These are phyloP conservation scores for Aspergillus sp. DNA, from an alignment of 2,329 filamentous ascomycete species.

Conservation along the genomic window DNA sequence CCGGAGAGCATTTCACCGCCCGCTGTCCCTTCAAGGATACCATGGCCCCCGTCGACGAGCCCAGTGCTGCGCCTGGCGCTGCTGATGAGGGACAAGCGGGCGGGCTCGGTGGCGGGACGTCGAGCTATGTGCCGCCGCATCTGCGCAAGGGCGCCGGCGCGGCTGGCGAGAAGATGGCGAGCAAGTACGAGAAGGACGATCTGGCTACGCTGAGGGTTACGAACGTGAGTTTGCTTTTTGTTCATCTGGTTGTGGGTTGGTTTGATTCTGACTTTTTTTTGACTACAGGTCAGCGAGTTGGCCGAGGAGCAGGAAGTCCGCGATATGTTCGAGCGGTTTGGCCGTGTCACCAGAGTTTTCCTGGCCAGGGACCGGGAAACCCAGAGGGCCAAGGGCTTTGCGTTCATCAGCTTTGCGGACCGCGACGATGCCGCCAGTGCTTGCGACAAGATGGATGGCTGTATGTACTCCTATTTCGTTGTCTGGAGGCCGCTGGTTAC, in stretches of 20 bases:
- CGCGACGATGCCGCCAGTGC: constrained; percentile 81
- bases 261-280: constrained; percentile 4
- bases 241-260: constrained; percentile 3
- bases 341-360: constrained; percentile 94
- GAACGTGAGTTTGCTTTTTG: constrained; percentile 58
- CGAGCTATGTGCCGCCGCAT: constrained; percentile 90
- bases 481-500: constrained; percentile 4
- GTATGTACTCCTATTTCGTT: constrained; percentile 34
- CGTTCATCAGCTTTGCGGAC: constrained; percentile 95
- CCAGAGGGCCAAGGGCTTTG: constrained; percentile 92
- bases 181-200: constrained; percentile 95
- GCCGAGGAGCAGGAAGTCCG: constrained; percentile 92
- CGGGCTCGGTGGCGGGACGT: constrained; percentile 56
- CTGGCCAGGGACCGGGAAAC: constrained; percentile 96
- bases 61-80: constrained; percentile 34
- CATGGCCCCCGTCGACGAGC: constrained; percentile 63
- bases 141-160: constrained; percentile 58
- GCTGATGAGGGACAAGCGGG: constrained; percentile 42
- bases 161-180: constrained; percentile 71
- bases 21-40: constrained; percentile 99
- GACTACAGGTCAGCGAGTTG: constrained; percentile 75
- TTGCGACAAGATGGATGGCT: constrained; percentile 97
- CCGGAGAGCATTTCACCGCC: constrained; percentile 97
- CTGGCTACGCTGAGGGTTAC: constrained; percentile 92
- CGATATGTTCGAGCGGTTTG: constrained; percentile 96